Percentiles rank a stretch among this genome's conserved stretches.
Conservation (phyloP, 768 basidiomycete species). For the Xanthoconium stramineum region DNA sequence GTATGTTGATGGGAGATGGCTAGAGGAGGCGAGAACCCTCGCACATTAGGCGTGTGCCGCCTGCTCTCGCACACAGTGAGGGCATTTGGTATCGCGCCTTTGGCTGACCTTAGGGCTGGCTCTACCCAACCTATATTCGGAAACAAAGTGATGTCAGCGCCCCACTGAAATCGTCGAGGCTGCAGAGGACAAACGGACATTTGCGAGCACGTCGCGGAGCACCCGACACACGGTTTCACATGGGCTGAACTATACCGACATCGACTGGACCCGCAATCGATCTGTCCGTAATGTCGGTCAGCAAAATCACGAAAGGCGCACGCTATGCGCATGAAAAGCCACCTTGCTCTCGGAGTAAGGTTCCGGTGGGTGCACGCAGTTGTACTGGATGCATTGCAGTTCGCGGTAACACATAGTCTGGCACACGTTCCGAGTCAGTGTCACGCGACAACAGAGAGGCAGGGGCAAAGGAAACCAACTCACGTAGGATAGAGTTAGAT, state of each 20-base stretch:
- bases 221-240: slow-evolving; percentile 32
- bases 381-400: slow-evolving; percentile 34
- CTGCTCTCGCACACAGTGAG: slow-evolving; percentile 19
- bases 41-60: slow-evolving; percentile 1
- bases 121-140: slow-evolving; percentile 18
- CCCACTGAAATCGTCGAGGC: background rate
- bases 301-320: background rate
- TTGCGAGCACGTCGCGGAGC: slow-evolving; percentile 39
- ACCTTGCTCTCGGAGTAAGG: slow-evolving; percentile 32
- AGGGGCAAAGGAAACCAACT: background rate
- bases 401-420: slow-evolving; percentile 45
- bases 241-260: slow-evolving; percentile 46
- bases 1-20: background rate
- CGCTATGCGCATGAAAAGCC: background rate
- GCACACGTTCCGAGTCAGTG: slow-evolving; percentile 5
- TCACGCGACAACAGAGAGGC: background rate
- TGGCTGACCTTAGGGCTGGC: slow-evolving; percentile 21
- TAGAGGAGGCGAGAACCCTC: background rate
- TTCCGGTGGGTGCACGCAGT: slow-evolving; percentile 39
- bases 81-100: slow-evolving; percentile 17
- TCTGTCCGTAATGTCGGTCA: slow-evolving; percentile 22
- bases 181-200: slow-evolving; percentile 29
- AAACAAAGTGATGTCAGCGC: slow-evolving; percentile 12
- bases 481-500: slow-evolving; percentile 22
- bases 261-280: slow-evolving; percentile 38